phyloP scores from a whole-genome alignment of 805 yeast species.

The Lipomyces chichibuensis region DNA sequence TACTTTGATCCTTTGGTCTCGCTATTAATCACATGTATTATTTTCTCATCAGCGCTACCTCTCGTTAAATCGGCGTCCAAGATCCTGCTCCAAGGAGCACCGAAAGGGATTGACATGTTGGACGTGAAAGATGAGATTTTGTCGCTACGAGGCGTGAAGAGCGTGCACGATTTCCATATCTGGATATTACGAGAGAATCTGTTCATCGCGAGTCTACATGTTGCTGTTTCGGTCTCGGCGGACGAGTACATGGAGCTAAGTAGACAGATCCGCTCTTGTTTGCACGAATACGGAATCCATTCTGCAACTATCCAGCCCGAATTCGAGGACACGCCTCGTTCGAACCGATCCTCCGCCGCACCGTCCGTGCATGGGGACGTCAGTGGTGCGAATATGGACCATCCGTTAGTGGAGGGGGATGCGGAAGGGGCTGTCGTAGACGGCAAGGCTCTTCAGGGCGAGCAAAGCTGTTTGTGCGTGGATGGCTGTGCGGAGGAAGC shows the following conservation, averaged over 20 bases:
- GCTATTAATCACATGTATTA: conserved; percentile 79
- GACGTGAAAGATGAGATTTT: conserved; percentile 70
- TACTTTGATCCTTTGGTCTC: conserved; percentile 88
- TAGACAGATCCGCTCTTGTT: conserved; percentile 69
- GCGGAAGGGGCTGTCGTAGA: not conserved
- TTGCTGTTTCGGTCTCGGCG: conserved; percentile 69
- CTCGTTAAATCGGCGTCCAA: conserved; percentile 83
- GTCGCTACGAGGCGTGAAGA: conserved; percentile 69
- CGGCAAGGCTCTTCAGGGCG: conserved; percentile 6
- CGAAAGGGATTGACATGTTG: conserved; percentile 77
- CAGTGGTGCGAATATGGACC: not conserved
- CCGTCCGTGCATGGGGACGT: conserved; percentile 5
- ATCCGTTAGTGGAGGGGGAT: not conserved
- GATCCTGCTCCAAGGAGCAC: conserved; percentile 90
- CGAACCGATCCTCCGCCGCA: conserved; percentile 9
- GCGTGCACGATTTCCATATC: conserved; percentile 93
- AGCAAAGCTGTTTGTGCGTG: conserved; percentile 29
- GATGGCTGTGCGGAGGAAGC: conserved; percentile 34
- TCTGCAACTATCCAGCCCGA: conserved; percentile 97
- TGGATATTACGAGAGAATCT: conserved; percentile 93
- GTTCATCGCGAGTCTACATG: conserved; percentile 85
- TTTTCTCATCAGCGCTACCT: conserved; percentile 89
- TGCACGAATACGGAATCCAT: conserved; percentile 84
- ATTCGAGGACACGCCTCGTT: conserved; percentile 49
- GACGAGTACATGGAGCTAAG: conserved; percentile 68